Evolutionary conservation across 371 early-diverging fungal genomes (phyloP).

Genomic region (Mucor sp.): DNA sequence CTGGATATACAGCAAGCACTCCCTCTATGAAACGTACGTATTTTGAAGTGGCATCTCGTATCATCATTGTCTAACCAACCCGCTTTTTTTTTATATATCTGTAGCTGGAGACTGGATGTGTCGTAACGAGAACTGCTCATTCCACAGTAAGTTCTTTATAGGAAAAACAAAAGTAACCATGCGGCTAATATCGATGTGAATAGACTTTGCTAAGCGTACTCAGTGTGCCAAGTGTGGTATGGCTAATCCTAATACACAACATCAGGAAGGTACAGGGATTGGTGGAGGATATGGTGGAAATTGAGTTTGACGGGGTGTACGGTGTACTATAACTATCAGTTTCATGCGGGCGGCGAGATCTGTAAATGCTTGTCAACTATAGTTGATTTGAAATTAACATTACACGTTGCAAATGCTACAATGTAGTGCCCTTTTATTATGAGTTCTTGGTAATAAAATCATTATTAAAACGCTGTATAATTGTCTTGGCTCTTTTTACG

Average conservation of each 20-base stretch:
- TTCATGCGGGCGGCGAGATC: background rate
- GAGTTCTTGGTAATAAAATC: too few relatives aligned
- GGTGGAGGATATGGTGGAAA: constrained; percentile 5
- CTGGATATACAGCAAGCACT: background rate
- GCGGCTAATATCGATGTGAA: background rate
- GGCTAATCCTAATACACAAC: constrained; percentile 1
- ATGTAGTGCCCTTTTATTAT: background rate
- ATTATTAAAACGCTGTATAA: too few relatives aligned
- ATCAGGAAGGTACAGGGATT: background rate
- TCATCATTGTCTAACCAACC: background rate
- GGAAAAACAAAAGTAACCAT: background rate
- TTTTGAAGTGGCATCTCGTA: background rate
- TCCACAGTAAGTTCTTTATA: background rate
- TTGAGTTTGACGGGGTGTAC: background rate
- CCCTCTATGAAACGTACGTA: constrained; percentile 4
- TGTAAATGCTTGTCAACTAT: background rate
- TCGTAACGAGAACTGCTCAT: background rate
- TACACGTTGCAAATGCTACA: background rate
- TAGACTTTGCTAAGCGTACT: constrained; percentile 4
- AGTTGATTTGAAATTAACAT: background rate
- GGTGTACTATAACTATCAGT: background rate
- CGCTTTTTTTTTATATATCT: background rate
- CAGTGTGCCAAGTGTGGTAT: constrained; percentile 3
- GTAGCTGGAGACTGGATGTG: constrained; percentile 5
- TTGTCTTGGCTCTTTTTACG: too few relatives aligned